Evolutionary conservation across 1,139 yeast genomes (phyloP).

Genomic region (Yamadazyma buinensis): DNA sequence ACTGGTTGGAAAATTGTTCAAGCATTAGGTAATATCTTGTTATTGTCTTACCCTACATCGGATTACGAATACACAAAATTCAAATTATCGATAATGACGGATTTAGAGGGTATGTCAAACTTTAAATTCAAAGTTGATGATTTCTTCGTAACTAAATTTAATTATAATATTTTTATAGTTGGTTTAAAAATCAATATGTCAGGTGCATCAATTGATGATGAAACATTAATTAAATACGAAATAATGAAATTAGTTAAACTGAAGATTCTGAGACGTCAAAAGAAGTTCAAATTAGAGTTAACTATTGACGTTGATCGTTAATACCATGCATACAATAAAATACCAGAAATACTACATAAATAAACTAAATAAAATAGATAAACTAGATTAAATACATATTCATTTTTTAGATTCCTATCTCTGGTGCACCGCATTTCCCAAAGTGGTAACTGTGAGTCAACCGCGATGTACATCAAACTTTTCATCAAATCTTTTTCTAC

Average conservation of each 20-base stretch:
- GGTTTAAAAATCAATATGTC: conserved; percentile 53
- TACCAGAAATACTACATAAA: no score
- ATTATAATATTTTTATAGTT: conserved; percentile 54
- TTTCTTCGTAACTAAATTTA: conserved; percentile 57
- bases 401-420: no score
- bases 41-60: conserved; percentile 51
- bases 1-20: conserved; percentile 56
- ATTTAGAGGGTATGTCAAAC: conserved; percentile 45
- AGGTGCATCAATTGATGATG: conserved; percentile 73
- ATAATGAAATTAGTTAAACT: conserved; percentile 38
- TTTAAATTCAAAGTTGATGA: conserved; percentile 45
- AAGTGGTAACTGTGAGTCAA: conserved; percentile 32
- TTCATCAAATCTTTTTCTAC: not conserved
- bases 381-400: no score
- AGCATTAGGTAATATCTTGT: conserved; percentile 47
- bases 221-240: conserved; percentile 52
- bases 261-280: conserved; percentile 19
- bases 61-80: conserved; percentile 35
- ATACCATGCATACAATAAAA: no score
- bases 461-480: conserved; percentile 13
- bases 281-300: conserved; percentile 43
- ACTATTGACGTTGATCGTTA: conserved; percentile 58
- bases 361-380: no score
- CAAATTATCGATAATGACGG: conserved; percentile 30
- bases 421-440: conserved; percentile 16